A percentile compares a stretch with the other conserved stretches of the same genome.
These are phyloP conservation scores for Leccinum barrowsii DNA, from an alignment of 768 basidiomycete genomes.

Conservation along the genomic window DNA sequence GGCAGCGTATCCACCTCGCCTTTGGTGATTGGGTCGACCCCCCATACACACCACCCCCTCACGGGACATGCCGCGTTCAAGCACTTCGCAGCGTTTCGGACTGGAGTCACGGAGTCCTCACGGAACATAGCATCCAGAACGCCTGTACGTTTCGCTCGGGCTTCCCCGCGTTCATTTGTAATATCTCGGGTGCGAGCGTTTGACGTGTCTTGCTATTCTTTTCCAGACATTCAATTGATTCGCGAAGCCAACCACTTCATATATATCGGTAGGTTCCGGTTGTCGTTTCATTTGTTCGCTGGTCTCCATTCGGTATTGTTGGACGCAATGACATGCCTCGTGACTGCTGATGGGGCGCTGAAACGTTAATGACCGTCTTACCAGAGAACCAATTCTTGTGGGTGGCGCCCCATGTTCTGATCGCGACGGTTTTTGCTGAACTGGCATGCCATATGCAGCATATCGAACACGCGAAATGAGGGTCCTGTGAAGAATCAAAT, in stretches of 20 bases:
- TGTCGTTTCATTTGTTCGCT: neutral
- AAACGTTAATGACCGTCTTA: neutral
- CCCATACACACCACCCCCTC: slow-evolving; percentile 41
- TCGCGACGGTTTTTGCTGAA: slow-evolving; percentile 2
- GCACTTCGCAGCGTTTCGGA: slow-evolving; percentile 83
- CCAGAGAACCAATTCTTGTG: slow-evolving; percentile 86
- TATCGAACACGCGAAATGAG: slow-evolving; percentile 64
- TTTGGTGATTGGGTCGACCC: slow-evolving; percentile 37
- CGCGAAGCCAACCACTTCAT: slow-evolving; percentile 82
- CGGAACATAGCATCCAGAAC: slow-evolving; percentile 89
- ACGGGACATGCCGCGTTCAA: slow-evolving; percentile 67
- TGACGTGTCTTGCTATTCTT: neutral
- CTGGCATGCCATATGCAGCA: slow-evolving; percentile 41
- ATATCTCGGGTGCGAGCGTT: neutral
- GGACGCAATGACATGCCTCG: slow-evolving; percentile 11
- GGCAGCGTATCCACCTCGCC: slow-evolving; percentile 58
- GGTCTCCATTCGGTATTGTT: slow-evolving; percentile 4
- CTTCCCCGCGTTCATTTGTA: neutral
- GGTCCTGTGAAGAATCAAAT: slow-evolving; percentile 80
- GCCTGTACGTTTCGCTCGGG: slow-evolving; percentile 59
- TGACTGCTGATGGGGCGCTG: slow-evolving; percentile 5
- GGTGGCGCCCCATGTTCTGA: slow-evolving; percentile 24
- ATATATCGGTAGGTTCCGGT: slow-evolving; percentile 74
- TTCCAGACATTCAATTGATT: slow-evolving; percentile 73
- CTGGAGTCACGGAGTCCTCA: slow-evolving; percentile 92